Base-by-base conservation (phyloP, 1,284 basidiomycete species). In the Irpex sp. region DNA sequence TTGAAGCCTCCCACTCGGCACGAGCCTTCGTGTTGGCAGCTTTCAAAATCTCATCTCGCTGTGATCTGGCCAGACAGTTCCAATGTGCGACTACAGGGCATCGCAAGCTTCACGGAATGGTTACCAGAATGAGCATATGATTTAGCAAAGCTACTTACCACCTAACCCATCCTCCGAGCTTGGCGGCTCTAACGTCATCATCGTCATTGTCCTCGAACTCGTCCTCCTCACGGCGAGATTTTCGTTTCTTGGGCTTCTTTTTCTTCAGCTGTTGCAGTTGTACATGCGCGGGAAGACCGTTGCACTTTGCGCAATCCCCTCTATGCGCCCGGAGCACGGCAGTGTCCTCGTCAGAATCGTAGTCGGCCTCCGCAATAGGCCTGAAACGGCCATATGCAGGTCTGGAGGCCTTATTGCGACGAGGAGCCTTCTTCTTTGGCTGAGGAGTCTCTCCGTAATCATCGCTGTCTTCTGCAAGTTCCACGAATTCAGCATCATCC, bases 31-130 rank as follows among this genome's bases (percentile, higher is more conserved):
- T 81, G 57, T 79, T 79, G 8, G 85, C 82, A 57, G 87, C 89
- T 64, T 82, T 85, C 15, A 90, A 75, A 51, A 96, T 90, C 66
- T 93, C 91, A 48, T 88, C 85, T 51, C 85, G 85, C 71, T 93
- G 88, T 15, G 78, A 79, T 47, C 72, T 75, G 11, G 85, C 82
- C 13, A 96, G 78, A 72, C 94, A 96, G 38, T 78, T 82, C 92
- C 92, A 96, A 73, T 96, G 94, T 38, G 85, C 85, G 11, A 84
- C 80, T 26, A 93, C 83, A 11, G 89, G 87, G 67, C 94, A 96
- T 73, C 85, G 88, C 54, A 93, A 77, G 71, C 91, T 93, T 58
- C 9, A 48, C 36, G 59, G 19, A 56, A 26, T 21, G 31, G 31
- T 47, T 9, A 40, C 48, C 38, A 31, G 49, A 36, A 48, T n/a